Percentiles rank a stretch among this genome's conserved stretches.
These are phyloP conservation scores for Debaryomyces castellii DNA, from an alignment of 805 yeast species.

Conservation along the genomic window DNA sequence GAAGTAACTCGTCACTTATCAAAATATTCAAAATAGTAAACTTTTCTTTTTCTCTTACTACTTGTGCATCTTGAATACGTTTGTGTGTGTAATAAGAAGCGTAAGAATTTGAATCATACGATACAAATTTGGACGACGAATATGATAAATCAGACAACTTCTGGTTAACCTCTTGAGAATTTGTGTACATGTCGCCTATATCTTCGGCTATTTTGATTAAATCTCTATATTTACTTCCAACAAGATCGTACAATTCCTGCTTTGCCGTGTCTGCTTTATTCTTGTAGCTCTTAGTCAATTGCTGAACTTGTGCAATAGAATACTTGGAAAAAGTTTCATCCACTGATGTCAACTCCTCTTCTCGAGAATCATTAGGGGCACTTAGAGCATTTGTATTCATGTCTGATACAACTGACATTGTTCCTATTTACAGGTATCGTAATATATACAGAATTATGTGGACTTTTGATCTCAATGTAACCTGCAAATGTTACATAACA, in stretches of 20 bases:
- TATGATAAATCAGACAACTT: constrained; percentile 33
- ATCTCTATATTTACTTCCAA: constrained; percentile 42
- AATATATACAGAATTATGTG: background rate
- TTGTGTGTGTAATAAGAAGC: constrained; percentile 19
- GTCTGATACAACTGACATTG: background rate
- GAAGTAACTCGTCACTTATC: constrained; percentile 26
- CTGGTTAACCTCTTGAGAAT: constrained; percentile 21
- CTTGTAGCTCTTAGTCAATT: constrained; percentile 27
- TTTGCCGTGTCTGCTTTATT: constrained; percentile 26
- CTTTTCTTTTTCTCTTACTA: constrained; percentile 18
- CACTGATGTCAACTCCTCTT: background rate
- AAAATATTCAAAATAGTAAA: constrained; percentile 27
- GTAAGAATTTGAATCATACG: constrained; percentile 18
- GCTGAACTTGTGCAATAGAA: constrained; percentile 32
- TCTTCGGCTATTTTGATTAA: constrained; percentile 45
- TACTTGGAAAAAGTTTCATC: constrained; percentile 35
- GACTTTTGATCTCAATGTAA: background rate
- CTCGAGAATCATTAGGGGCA: background rate
- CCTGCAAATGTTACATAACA: background rate
- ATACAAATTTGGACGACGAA: constrained; percentile 24
- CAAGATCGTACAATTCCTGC: constrained; percentile 34
- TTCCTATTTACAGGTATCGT: background rate
- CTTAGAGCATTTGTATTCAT: background rate
- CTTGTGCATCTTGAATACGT: constrained; percentile 14
- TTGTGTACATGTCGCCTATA: constrained; percentile 30